phyloP scores from a whole-genome alignment of 305 asterid genomes.

The Andrographis paniculata region DNA sequence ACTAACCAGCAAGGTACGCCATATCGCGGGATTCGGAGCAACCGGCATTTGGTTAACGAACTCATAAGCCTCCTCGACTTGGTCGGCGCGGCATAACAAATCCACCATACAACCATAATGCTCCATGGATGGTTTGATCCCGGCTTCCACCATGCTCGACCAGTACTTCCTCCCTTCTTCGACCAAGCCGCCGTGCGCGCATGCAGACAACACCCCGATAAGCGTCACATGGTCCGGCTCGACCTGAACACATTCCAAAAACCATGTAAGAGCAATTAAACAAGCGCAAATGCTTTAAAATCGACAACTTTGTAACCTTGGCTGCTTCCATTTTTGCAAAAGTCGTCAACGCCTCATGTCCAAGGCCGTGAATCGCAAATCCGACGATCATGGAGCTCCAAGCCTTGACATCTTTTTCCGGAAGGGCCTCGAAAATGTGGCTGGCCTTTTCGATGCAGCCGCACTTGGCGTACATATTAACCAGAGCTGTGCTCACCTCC shows the following conservation, averaged over 20 bases:
- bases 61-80: slow-evolving; percentile 35
- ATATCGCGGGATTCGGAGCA: slow-evolving; percentile 45
- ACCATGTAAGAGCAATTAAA: neutral
- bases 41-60: slow-evolving; percentile 47
- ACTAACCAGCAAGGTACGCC: slow-evolving; percentile 44
- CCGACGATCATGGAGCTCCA: slow-evolving; percentile 80
- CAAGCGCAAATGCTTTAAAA: no score
- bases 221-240: slow-evolving; percentile 63
- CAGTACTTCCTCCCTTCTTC: slow-evolving; percentile 49
- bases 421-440: slow-evolving; percentile 49
- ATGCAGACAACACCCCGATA: slow-evolving; percentile 57
- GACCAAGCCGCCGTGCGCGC: slow-evolving; percentile 61
- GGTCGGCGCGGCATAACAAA: slow-evolving; percentile 48
- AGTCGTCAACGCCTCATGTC: slow-evolving; percentile 42
- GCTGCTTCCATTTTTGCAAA: slow-evolving; percentile 51
- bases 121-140: slow-evolving; percentile 58
- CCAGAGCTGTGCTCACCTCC: slow-evolving; percentile 54
- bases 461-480: slow-evolving; percentile 66
- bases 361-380: slow-evolving; percentile 46
- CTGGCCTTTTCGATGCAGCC: slow-evolving; percentile 57
- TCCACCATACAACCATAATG: slow-evolving; percentile 71
- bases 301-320: slow-evolving; percentile 28
- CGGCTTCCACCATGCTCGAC: slow-evolving; percentile 41
- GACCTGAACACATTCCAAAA: slow-evolving; percentile 32
- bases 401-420: slow-evolving; percentile 57